A percentile compares a stretch with the other conserved stretches of the same genome.
Evolutionary conservation across 2,329 filamentous ascomycete genomes (phyloP).

Genomic region (Fusarium sp.): DNA sequence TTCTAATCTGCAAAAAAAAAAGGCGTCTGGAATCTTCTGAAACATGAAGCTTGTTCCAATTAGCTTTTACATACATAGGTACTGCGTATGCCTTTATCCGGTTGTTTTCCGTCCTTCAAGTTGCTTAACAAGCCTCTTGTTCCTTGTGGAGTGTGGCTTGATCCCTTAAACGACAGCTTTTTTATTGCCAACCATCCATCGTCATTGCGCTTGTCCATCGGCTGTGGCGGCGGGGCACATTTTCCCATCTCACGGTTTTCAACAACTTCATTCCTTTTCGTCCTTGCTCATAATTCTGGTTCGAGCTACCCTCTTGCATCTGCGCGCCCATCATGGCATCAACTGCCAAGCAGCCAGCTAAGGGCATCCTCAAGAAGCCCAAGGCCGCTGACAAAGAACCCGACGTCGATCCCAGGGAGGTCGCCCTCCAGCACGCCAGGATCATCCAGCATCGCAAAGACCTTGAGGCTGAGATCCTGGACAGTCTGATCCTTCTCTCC

Average conservation of each 20-base stretch:
- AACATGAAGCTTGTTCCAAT: neutral
- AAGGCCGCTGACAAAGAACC: conserved; percentile 39
- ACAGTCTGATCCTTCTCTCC: conserved; percentile 74
- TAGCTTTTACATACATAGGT: neutral
- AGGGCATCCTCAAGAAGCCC: conserved; percentile 68
- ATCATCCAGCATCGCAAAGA: conserved; percentile 84
- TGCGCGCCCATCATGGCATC: conserved; percentile 38
- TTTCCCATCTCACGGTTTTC: neutral
- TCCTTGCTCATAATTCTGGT: conserved; percentile 1
- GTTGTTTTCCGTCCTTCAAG: neutral
- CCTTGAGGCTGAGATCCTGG: conserved; percentile 75
- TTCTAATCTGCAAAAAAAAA: neutral
- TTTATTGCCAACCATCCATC: conserved; percentile 7
- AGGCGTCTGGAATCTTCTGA: neutral
- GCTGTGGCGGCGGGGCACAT: conserved; percentile 21
- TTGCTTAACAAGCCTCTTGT: conserved; percentile 1
- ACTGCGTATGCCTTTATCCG: neutral
- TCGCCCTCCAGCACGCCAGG: conserved; percentile 82
- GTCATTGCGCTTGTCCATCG: conserved; percentile 5
- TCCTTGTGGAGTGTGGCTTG: conserved; percentile 24
- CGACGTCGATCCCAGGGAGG: conserved; percentile 58
- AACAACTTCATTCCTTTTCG: neutral
- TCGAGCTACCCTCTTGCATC: conserved; percentile 2
- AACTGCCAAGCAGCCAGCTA: conserved; percentile 50
- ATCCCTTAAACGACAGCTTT: neutral